Percentiles rank a stretch among this genome's conserved stretches.
Conservation (phyloP, 164 flowering plant genomes). For the Euptelea pleiosperma region DNA sequence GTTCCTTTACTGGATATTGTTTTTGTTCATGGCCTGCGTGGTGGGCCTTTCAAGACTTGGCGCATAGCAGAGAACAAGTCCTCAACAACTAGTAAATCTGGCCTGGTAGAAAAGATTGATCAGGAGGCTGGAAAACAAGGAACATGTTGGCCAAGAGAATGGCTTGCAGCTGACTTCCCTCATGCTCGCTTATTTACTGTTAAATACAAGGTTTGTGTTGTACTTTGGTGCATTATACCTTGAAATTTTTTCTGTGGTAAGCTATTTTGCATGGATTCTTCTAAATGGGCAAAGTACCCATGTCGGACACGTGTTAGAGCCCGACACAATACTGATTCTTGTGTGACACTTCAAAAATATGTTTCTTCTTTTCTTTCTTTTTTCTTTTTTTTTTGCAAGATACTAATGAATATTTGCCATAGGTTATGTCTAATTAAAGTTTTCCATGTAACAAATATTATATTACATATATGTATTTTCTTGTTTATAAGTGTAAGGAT, state of each 20-base stretch:
- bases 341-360: too few relatives aligned
- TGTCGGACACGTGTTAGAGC: too few relatives aligned
- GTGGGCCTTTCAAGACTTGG: conserved; percentile 96
- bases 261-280: too few relatives aligned
- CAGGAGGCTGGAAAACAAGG: conserved; percentile 94
- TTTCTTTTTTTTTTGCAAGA: too few relatives aligned
- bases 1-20: conserved; percentile 69
- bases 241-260: conserved; percentile 1
- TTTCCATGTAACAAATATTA: too few relatives aligned
- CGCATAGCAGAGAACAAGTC: conserved; percentile 85
- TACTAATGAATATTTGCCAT: too few relatives aligned
- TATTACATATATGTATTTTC: too few relatives aligned
- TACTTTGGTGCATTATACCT: conserved; percentile 2
- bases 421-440: too few relatives aligned
- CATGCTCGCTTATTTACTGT: conserved; percentile 81
- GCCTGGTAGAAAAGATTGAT: conserved; percentile 94
- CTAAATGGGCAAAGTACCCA: too few relatives aligned
- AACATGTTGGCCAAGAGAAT: conserved; percentile 96
- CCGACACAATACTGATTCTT: too few relatives aligned
- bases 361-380: too few relatives aligned
- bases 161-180: conserved; percentile 92
- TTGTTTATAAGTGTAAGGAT: too few relatives aligned
- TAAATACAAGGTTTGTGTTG: conserved; percentile 80
- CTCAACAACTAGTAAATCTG: conserved; percentile 74
- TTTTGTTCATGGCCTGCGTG: conserved; percentile 93